A percentile compares a stretch with the other conserved stretches of the same genome.
These are phyloP conservation scores for Macrophomina phaseolina DNA, from an alignment of 2,329 filamentous ascomycete species.

Conservation along the genomic window DNA sequence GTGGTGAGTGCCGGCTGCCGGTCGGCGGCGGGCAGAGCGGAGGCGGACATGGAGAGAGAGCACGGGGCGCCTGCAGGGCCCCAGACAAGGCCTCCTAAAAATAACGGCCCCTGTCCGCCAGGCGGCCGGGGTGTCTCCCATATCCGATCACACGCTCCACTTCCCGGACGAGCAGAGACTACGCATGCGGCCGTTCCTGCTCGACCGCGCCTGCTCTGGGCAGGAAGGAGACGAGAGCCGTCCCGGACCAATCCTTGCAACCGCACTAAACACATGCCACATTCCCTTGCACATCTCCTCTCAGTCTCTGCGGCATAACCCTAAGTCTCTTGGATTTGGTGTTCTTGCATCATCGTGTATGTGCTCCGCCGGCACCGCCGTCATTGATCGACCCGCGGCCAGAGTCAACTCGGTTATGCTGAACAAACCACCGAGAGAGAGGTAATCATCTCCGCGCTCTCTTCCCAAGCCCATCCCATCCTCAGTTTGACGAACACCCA, in stretches of 20 bases:
- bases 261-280: too few species aligned
- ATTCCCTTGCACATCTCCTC: too few species aligned
- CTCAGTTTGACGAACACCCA: too few species aligned
- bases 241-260: too few species aligned
- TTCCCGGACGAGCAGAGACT: background rate
- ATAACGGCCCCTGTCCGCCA: background rate
- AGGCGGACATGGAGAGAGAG: background rate
- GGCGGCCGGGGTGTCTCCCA: background rate
- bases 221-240: too few species aligned
- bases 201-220: background rate
- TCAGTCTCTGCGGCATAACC: too few species aligned
- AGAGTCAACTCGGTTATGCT: too few species aligned
- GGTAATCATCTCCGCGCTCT: background rate
- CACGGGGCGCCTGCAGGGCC: background rate
- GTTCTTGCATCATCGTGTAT: too few species aligned
- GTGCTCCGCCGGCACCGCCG: too few species aligned
- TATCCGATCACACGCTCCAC: background rate
- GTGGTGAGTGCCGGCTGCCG: background rate
- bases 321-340: too few species aligned
- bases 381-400: too few species aligned
- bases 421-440: too few species aligned
- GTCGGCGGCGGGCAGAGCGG: background rate
- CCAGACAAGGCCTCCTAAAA: background rate
- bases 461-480: background rate
- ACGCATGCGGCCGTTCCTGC: background rate